phyloP scores from a whole-genome alignment of 345 rosid genomes.

The Kernera saxatilis region DNA sequence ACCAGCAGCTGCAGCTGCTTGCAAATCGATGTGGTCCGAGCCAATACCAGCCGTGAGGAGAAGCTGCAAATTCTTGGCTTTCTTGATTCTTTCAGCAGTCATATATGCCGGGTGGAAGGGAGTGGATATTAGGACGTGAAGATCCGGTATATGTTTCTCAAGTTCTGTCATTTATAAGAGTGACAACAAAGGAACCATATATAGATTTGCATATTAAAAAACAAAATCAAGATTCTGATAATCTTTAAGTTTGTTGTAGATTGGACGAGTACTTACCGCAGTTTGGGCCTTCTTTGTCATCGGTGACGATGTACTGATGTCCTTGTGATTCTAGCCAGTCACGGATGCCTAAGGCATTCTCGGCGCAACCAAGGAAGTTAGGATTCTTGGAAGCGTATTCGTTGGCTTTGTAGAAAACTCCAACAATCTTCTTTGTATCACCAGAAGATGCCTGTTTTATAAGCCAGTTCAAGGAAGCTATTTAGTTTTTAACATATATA shows the following conservation, averaged over 20 bases:
- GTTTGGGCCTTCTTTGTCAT: conserved; percentile 84
- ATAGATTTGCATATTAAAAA: too few relatives aligned
- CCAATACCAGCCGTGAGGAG: conserved; percentile 97
- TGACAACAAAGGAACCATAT: background rate
- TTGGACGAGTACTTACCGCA: conserved; percentile 41
- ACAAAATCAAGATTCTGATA: background rate
- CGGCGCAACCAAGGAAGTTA: conserved; percentile 72
- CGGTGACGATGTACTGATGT: conserved; percentile 81
- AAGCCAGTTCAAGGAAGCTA: too few relatives aligned
- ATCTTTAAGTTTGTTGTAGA: background rate
- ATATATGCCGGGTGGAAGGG: conserved; percentile 97
- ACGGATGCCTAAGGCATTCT: conserved; percentile 71
- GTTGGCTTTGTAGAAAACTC: conserved; percentile 92
- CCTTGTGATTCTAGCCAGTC: conserved; percentile 81
- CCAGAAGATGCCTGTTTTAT: conserved; percentile 59
- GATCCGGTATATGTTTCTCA: conserved; percentile 85
- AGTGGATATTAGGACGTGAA: conserved; percentile 75
- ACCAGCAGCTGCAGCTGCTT: conserved; percentile 89
- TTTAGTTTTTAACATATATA: too few relatives aligned
- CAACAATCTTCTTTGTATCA: conserved; percentile 83
- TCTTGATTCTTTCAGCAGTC: conserved; percentile 83
- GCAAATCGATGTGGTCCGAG: conserved; percentile 82
- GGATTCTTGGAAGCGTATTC: conserved; percentile 73
- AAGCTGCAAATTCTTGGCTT: conserved; percentile 77
- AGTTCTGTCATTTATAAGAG: conserved; percentile 45